A percentile compares a stretch with the other conserved stretches of the same genome.
Evolutionary conservation across 345 rosid genomes (phyloP).

Genomic region (Camelina laxa): DNA sequence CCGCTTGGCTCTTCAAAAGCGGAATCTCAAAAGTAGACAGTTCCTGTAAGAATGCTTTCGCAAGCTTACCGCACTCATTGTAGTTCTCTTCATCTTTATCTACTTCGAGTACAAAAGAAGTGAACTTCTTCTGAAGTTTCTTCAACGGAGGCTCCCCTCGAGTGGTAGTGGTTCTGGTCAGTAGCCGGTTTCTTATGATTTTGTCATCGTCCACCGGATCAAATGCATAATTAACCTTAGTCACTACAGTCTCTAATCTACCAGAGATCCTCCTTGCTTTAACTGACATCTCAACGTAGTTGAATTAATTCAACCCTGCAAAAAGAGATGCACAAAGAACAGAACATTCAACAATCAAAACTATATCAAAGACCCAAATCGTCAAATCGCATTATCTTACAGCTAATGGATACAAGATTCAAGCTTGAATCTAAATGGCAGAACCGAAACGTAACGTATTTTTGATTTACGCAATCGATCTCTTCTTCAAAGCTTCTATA

Average conservation of each 20-base stretch:
- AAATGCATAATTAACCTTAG: conserved; percentile 76
- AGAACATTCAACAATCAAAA: conserved; percentile 8
- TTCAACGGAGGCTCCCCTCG: conserved; percentile 95
- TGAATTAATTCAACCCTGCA: conserved; percentile 40
- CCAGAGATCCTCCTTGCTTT: conserved; percentile 77
- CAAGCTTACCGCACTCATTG: conserved; percentile 68
- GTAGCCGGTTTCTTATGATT: conserved; percentile 81
- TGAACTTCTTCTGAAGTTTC: conserved; percentile 96
- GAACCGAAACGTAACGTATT: not conserved
- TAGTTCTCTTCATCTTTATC: conserved; percentile 75
- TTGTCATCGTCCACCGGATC: conserved; percentile 81
- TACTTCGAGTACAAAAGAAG: conserved; percentile 70
- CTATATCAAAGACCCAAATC: not conserved
- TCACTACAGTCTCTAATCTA: conserved; percentile 66
- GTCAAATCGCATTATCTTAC: not conserved
- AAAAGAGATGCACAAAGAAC: not conserved
- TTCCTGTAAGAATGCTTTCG: conserved; percentile 87
- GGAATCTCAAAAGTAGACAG: conserved; percentile 91
- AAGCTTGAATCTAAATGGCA: conserved; percentile 6
- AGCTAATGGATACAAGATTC: not conserved
- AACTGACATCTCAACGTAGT: conserved; percentile 59
- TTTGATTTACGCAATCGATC: not conserved
- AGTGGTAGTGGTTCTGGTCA: conserved; percentile 95
- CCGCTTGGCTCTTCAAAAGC: conserved; percentile 85
- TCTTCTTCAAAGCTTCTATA: not conserved